phyloP scores from a whole-genome alignment of 1,139 yeast species.

The Candida sanyaensis region DNA sequence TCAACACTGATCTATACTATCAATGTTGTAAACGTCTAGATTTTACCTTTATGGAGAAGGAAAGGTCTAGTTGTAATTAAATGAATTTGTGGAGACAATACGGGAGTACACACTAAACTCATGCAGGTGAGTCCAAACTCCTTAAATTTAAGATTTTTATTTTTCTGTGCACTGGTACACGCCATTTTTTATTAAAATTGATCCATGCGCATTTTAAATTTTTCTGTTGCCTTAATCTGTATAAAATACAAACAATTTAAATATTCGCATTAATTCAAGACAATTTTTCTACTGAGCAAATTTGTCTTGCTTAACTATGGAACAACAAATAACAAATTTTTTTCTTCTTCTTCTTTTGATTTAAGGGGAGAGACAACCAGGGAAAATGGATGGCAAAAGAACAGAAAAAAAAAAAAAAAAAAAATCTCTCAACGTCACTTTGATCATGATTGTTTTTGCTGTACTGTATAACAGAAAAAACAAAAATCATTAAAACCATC shows the following conservation, averaged over 20 bases:
- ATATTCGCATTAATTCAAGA: background rate
- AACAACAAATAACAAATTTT: background rate
- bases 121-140: no score
- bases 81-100: no score
- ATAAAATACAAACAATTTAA: no score
- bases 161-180: background rate
- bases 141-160: background rate
- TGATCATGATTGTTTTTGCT: background rate
- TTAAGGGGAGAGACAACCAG: background rate
- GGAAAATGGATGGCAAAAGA: background rate
- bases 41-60: no score
- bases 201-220: background rate
- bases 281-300: background rate
- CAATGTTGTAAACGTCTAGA: no score
- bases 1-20: no score
- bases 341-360: no score
- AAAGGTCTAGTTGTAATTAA: no score
- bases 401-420: background rate
- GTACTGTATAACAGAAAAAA: background rate
- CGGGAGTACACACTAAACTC: no score
- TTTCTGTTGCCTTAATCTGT: background rate
- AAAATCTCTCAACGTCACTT: background rate
- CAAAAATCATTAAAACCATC: slow-evolving; percentile 4
- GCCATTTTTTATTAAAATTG: background rate
- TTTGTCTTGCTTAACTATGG: background rate